Conservation (phyloP, 352 stramenopile genomes). For the Phytophthora tubulina region DNA sequence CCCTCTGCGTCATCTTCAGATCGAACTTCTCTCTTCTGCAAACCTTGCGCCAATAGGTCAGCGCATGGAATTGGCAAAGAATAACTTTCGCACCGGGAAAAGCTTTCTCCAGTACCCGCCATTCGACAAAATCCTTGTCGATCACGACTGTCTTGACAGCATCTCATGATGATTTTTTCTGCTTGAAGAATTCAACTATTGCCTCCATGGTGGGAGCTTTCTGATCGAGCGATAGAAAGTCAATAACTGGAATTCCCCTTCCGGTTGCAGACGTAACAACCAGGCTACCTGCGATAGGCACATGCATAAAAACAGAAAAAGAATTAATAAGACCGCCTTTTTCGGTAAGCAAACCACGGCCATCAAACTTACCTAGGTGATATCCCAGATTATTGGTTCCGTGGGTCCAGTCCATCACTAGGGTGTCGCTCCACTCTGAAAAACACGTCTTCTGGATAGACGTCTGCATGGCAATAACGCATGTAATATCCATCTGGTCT, state of each 20-base stretch:
- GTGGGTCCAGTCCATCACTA: conserved; percentile 7
- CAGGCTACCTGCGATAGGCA: conserved; percentile 15
- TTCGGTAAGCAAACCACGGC: no score
- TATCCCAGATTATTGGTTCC: neutral
- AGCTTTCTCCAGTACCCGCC: conserved; percentile 7
- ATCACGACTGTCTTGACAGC: conserved; percentile 20
- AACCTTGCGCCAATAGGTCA: conserved; percentile 11
- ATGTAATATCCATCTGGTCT: no score
- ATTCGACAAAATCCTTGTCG: conserved; percentile 30
- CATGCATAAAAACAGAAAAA: no score
- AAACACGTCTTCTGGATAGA: neutral
- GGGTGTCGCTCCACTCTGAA: neutral
- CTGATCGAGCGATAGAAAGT: conserved; percentile 35
- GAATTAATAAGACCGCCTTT: neutral
- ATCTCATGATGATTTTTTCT: conserved; percentile 12
- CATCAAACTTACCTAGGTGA: conserved; percentile 17
- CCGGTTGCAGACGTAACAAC: conserved; percentile 33
- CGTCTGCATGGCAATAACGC: no score
- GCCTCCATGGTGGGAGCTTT: conserved; percentile 22
- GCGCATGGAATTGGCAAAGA: conserved; percentile 25
- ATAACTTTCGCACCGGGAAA: conserved; percentile 13
- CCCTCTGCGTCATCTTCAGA: conserved; percentile 20
- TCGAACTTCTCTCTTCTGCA: conserved; percentile 14
- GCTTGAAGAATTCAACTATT: conserved; percentile 35
- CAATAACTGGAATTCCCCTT: conserved; percentile 22